A percentile compares a stretch with the other conserved stretches of the same genome.
Evolutionary conservation across 2,329 filamentous ascomycete genomes (phyloP).

Genomic region (Aspergillus quadricinctus): DNA sequence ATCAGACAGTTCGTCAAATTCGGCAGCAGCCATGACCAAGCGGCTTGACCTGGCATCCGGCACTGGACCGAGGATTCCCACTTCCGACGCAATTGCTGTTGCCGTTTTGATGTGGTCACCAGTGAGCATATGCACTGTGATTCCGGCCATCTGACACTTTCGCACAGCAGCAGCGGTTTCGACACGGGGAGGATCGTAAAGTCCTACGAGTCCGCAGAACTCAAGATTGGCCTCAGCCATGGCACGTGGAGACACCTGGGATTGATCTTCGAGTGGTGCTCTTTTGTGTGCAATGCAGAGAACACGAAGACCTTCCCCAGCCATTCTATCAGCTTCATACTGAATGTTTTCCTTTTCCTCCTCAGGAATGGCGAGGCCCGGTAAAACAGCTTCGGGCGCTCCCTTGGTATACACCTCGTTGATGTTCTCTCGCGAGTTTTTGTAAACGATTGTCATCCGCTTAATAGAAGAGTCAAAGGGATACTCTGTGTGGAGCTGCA

Average conservation of each 20-base stretch:
- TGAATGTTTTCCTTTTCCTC: constrained; percentile 18
- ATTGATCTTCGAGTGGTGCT: constrained; percentile 24
- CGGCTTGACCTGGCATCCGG: constrained; percentile 35
- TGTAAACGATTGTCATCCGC: constrained; percentile 62
- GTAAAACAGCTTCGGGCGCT: constrained; percentile 57
- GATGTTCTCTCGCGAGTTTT: constrained; percentile 21
- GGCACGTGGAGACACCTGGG: constrained; percentile 38
- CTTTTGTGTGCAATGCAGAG: constrained; percentile 51
- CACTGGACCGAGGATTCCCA: constrained; percentile 51
- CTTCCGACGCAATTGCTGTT: constrained; percentile 53
- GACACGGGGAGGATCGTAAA: constrained; percentile 59
- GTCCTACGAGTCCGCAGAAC: constrained; percentile 56
- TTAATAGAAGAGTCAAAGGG: constrained; percentile 63
- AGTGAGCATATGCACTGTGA: constrained; percentile 55
- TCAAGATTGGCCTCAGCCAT: constrained; percentile 52
- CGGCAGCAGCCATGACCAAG: constrained; percentile 53
- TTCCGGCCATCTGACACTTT: constrained; percentile 51
- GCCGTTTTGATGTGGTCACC: constrained; percentile 56
- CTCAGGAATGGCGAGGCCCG: constrained; percentile 14
- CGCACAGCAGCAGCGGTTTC: constrained; percentile 56
- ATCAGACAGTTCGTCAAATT: constrained; percentile 52
- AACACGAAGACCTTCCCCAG: constrained; percentile 56
- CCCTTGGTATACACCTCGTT: constrained; percentile 56
- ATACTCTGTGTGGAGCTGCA: constrained; percentile 49
- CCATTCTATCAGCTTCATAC: constrained; percentile 52